Evolutionary conservation across 768 basidiomycete genomes (phyloP).

Genomic region (Leccinum subtestaceum): DNA sequence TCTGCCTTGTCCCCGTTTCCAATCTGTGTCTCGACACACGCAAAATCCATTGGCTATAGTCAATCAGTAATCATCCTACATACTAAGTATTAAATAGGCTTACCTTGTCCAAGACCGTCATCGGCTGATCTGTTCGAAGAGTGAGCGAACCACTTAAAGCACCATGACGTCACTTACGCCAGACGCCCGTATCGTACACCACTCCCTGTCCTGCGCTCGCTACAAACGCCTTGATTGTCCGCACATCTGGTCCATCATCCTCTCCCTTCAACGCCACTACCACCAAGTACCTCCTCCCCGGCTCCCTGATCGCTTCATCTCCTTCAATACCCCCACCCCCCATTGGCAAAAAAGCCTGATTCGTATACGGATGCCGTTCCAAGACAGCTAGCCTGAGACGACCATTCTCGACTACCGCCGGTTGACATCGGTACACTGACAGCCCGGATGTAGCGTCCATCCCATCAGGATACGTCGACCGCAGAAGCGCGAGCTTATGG

Average conservation of each 20-base stretch:
- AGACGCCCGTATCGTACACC: slow-evolving; percentile 76
- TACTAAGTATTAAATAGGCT: slow-evolving; percentile 11
- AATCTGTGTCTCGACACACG: slow-evolving; percentile 93
- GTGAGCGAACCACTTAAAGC: slow-evolving; percentile 3
- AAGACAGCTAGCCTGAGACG: slow-evolving; percentile 64
- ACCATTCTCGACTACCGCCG: slow-evolving; percentile 42
- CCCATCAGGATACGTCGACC: slow-evolving; percentile 59
- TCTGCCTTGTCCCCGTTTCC: slow-evolving; percentile 74
- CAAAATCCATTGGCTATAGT: slow-evolving; percentile 65
- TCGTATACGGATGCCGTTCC: slow-evolving; percentile 87
- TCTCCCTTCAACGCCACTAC: slow-evolving; percentile 79
- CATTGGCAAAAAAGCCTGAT: slow-evolving; percentile 95
- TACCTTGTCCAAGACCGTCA: slow-evolving; percentile 77
- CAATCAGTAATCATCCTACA: slow-evolving; percentile 13
- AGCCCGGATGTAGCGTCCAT: slow-evolving; percentile 62
- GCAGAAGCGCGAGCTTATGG: slow-evolving; percentile 80
- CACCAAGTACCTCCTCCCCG: slow-evolving; percentile 67
- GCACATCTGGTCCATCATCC: slow-evolving; percentile 75
- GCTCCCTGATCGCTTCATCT: slow-evolving; percentile 45
- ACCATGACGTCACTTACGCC: slow-evolving; percentile 66
- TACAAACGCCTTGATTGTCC: slow-evolving; percentile 75
- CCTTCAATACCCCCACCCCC: slow-evolving; percentile 49
- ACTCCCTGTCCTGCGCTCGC: slow-evolving; percentile 83
- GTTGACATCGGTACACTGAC: slow-evolving; percentile 82
- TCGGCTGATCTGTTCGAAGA: slow-evolving; percentile 74